Base-by-base conservation (phyloP, 2,329 filamentous ascomycete genomes). In the Phialophora verrucosa region DNA sequence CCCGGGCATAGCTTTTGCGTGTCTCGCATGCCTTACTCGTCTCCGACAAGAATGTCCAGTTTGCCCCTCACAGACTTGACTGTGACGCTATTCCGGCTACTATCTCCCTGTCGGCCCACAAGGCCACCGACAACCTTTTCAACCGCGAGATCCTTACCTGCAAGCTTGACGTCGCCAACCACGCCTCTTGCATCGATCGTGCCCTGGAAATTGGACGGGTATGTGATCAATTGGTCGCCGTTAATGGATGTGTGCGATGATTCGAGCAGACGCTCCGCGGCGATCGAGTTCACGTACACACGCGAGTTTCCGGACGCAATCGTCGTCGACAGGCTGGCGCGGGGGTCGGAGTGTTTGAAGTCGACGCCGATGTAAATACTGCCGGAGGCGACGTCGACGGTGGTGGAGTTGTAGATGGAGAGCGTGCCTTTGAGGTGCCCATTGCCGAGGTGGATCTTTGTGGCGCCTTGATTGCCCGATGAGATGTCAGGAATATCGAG, bases 121-220 rank as follows among this genome's bases (percentile, higher is more conserved):
- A 62, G 29, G 25, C 66, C 66, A 12, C 66, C 66, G 20, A 68
- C 10, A 25, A 68, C 66, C 60, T 67, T 65, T 54, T 69, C 64
- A 25, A 69, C 67, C 2, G 54, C 57, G 44, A 69, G 67, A 14
- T 67, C 67, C 42, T 69, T 63, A n/a, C 67, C 67, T 29, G 42
- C 51, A 32, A 69, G 58, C 38, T 64, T 69, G 58, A 69, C 62
- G 25, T 67, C 58, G 14, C 67, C 67, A 5, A 55, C 54, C 10
- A 69, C 57, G 14, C 64, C 64, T 8, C 67, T 31, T 2, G 64
- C 67, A 29, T 69, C 67, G 49, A 69, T 55, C 7, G 67, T 69
- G n/a, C 67, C 67, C 42, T 69, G 64, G 54, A 69, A 69, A 29
- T 64, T 67, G 14, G 67, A 47, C 10, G 67, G 67, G 35, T 69